phyloP scores from a whole-genome alignment of 768 basidiomycete species.

The Leccinum uliginosum region DNA sequence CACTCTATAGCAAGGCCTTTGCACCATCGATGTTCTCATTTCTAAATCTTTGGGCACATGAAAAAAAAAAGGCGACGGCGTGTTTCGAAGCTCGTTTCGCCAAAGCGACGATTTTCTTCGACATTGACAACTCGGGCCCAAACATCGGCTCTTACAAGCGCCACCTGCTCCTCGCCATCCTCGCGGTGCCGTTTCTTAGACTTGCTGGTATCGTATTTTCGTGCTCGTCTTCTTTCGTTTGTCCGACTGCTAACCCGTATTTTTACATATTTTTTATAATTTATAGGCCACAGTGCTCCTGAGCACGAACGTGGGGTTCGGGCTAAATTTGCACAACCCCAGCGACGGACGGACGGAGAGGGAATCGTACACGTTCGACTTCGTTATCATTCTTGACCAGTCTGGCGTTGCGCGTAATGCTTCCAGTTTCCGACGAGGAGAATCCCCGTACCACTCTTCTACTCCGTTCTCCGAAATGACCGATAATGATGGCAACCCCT shows the following conservation, averaged over 20 bases:
- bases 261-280: background rate
- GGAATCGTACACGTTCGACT: conserved; percentile 24
- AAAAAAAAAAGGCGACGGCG: conserved; percentile 19
- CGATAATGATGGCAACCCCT: conserved; percentile 54
- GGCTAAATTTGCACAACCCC: conserved; percentile 66
- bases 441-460: conserved; percentile 69
- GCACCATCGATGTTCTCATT: background rate
- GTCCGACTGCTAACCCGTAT: background rate
- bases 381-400: conserved; percentile 31
- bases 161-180: conserved; percentile 13
- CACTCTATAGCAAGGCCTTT: conserved; percentile 25
- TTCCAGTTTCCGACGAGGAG: conserved; percentile 53
- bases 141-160: conserved; percentile 16
- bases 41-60: background rate
- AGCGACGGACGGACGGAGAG: conserved; percentile 24
- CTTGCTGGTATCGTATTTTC: conserved; percentile 17
- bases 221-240: background rate
- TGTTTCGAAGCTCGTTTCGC: conserved; percentile 27
- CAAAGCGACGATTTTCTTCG: conserved; percentile 30
- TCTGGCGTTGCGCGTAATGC: conserved; percentile 41
- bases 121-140: conserved; percentile 21
- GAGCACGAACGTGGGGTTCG: conserved; percentile 30
- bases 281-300: conserved; percentile 28
- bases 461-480: conserved; percentile 17
- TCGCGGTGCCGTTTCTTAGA: conserved; percentile 24